Base-by-base conservation (phyloP, 2,329 filamentous ascomycete genomes). In the Aspergillus sp. region DNA sequence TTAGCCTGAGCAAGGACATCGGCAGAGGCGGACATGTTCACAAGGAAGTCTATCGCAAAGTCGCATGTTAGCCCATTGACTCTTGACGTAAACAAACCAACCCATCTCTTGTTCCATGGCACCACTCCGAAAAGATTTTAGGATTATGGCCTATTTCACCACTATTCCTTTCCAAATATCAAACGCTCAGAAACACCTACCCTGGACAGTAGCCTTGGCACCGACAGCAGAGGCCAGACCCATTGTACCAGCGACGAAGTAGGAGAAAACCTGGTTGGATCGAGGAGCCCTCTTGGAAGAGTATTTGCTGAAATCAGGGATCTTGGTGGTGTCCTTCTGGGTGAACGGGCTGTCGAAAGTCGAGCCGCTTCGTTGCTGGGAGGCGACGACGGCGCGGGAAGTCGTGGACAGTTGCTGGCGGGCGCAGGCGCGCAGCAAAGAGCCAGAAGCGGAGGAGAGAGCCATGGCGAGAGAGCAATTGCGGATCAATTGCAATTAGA, bases 21-120 rank as follows among this genome's bases (percentile, higher is more conserved):
- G 80, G 95, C 95, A 62, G 95, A 99, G 64, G 95, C 95, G 72
- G 93, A 96, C 96, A 99, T 98, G 87, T 97, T 99, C 83, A 96
- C 91, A 65, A 99, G 86, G 86, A 99, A 99, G 82, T 99, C 95
- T 99, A 79, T 66, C 67, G 53, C 57, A 56, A 58, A 60, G 66
- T 61, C 64, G 63, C 59, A 63, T 39, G 60, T 73, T 65, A 70
- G 69, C 58, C 58, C 59, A 48, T 45, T 52, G 52, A 51, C 54
- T 44, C 48, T 50, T 52, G 39, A 49, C 27, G 37, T n/a, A 50
- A 14, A 33, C 55, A 51, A 43, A 46, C 37, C 55, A 15, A 17
- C 19, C 46, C 55, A 51, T 50, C 52, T 37, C 47, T 39, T 52
- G 21, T 21, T 23, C 39, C 43, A 21, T 44, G 35, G 19, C 5